Conservation (phyloP, 2,329 filamentous ascomycete genomes). For the Anthostomella pinea region DNA sequence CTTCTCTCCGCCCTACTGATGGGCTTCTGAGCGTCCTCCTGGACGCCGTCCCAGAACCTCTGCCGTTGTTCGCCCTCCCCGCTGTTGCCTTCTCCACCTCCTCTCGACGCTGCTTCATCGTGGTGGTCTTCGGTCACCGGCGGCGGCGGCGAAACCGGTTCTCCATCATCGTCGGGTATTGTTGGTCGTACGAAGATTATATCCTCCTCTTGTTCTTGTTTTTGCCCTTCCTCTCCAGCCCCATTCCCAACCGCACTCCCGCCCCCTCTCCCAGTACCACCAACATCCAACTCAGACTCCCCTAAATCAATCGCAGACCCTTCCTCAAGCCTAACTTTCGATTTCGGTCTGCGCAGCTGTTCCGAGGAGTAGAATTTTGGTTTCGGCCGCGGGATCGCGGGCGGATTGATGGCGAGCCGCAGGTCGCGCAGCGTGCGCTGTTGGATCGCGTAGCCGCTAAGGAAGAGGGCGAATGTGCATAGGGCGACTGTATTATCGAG, state of each 20-base stretch:
- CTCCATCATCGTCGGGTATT: no score
- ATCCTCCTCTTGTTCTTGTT: conserved; percentile 8
- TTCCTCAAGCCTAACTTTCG: conserved; percentile 46
- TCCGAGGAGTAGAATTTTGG: conserved; percentile 40
- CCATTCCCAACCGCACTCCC: conserved; percentile 2
- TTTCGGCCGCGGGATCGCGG: conserved; percentile 39
- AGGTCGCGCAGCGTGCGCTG: conserved; percentile 80
- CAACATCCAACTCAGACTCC: conserved; percentile 25
- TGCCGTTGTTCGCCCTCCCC: conserved; percentile 14
- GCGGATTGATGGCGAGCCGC: conserved; percentile 65
- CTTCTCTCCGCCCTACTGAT: conserved; percentile 53
- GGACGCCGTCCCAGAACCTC: conserved; percentile 30
- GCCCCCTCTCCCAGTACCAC: conserved; percentile 17
- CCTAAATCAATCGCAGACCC: conserved; percentile 40
- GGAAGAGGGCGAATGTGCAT: conserved; percentile 79
- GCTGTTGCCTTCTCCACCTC: neutral
- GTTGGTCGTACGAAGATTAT: no score
- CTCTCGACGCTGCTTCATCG: no score
- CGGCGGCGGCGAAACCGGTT: neutral
- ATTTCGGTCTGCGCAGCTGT: conserved; percentile 27
- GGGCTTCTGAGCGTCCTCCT: conserved; percentile 42
- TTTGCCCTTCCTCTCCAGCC: neutral
- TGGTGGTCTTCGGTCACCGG: neutral
- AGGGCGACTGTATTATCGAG: conserved; percentile 56
- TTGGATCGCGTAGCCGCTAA: conserved; percentile 84